These are phyloP conservation scores for Boletus edulis DNA, from an alignment of 768 basidiomycete species.

Conservation along the genomic window DNA sequence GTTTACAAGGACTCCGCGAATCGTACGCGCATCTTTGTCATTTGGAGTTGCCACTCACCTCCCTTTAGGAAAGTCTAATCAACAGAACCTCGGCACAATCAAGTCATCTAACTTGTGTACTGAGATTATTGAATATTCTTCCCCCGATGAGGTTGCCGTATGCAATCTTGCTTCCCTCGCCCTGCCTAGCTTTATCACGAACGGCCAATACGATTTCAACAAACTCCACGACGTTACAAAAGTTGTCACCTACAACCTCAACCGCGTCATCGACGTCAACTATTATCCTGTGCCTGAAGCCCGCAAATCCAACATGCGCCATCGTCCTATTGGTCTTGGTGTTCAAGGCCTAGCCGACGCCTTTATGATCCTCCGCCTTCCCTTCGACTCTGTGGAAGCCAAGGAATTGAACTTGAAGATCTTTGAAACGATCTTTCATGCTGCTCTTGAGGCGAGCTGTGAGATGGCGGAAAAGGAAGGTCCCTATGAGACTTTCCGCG, in stretches of 20 bases:
- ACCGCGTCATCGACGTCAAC: conserved; percentile 92
- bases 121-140: conserved; percentile 97
- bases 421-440: conserved; percentile 99
- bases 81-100: conserved; percentile 97
- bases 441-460: conserved; percentile 83
- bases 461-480: conserved; percentile 82
- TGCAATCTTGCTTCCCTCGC: conserved; percentile 98
- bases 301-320: conserved; percentile 90
- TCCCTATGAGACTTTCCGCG: conserved; percentile 85
- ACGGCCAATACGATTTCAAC: conserved; percentile 88
- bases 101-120: conserved; percentile 99
- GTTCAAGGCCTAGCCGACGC: conserved; percentile 97
- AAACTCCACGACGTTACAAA: conserved; percentile 93
- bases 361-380: conserved; percentile 96
- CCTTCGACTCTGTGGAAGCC: conserved; percentile 89
- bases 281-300: conserved; percentile 95
- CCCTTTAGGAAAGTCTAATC: conserved; percentile 89
- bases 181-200: conserved; percentile 84
- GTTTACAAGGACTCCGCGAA: conserved; percentile 97
- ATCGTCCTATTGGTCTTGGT: conserved; percentile 96
- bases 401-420: conserved; percentile 90
- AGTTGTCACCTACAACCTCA: conserved; percentile 90
- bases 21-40: conserved; percentile 44
- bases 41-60: background rate
- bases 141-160: conserved; percentile 96